Base-by-base conservation (phyloP, 768 basidiomycete species). In the Cyclocybe cylindracea region DNA sequence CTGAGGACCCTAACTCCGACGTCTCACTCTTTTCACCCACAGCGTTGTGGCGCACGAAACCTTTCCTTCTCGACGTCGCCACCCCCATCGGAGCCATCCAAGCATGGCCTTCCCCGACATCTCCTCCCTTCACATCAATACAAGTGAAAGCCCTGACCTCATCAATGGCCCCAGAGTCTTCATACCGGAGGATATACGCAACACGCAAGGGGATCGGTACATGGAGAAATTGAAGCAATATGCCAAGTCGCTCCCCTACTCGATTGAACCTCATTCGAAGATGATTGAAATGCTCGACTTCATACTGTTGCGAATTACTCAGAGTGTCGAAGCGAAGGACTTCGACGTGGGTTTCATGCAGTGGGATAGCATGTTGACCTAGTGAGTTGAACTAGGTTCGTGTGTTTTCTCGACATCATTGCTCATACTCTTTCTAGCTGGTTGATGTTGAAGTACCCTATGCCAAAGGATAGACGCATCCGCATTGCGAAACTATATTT, bases 361-460 rank as follows among this genome's bases (percentile, higher is more conserved):
- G 72, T 86, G 89, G 90, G 91, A 87, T 62, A 80, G 78, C 60
- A 85, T 90, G 84, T 62, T 89, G 44, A 77, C 76, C 44, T 84
- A 88, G 85, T 89, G 66, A 58, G 87, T 80, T 13, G 49, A 38
- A 7, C 48, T 14, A 29, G 19, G 9, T 40, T 39, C 10, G 47
- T 29, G 50, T 47, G 33, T 18, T 41, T 48, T 45, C 48, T 54
- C 42, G 38, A 33, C 48, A 40, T 33, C 33, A 7, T 42, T 52
- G 18, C 60, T 53, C 16, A 56, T 50, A 16, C 46, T 14, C 39
- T 18, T n/a, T 32, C 24, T 46, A 91, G 89, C 63, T 94, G 91
- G 91, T 68, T 72, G 40, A 85, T 85, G 74, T 78, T 94, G 66
- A 90, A 91, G 63, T 94, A 93, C 63, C 92, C 90, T 34, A 86